Evolutionary conservation across 768 basidiomycete genomes (phyloP).

Genomic region (Agaricus bisporus): DNA sequence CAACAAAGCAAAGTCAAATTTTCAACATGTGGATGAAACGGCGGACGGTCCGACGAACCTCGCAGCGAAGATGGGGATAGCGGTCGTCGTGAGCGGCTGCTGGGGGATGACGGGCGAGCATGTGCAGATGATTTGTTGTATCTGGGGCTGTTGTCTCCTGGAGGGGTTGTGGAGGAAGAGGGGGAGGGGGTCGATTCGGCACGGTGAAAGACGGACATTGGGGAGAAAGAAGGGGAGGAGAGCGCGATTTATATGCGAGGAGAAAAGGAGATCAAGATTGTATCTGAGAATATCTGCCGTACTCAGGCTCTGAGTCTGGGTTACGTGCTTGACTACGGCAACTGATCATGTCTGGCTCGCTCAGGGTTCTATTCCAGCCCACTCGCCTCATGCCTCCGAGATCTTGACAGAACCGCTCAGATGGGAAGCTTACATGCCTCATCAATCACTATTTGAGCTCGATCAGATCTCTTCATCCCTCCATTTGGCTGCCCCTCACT

Average conservation of each 20-base stretch:
- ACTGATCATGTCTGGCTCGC: constrained; percentile 15
- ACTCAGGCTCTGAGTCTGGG: constrained; percentile 8
- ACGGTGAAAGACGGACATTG: constrained; percentile 43
- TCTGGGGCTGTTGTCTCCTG: constrained; percentile 35
- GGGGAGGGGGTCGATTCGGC: constrained; percentile 57
- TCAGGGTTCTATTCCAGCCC: constrained; percentile 19
- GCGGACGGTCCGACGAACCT: constrained; percentile 29
- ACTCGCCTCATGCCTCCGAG: constrained; percentile 17
- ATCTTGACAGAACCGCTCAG: constrained; percentile 35
- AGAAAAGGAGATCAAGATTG: constrained; percentile 9
- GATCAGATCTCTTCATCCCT: constrained; percentile 4
- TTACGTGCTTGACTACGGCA: constrained; percentile 20
- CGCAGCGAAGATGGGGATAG: constrained; percentile 59
- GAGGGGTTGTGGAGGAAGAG: constrained; percentile 37
- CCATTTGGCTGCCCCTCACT: background rate
- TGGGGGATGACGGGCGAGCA: constrained; percentile 27
- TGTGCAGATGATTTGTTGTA: constrained; percentile 22
- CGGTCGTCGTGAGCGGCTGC: constrained; percentile 41
- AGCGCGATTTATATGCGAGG: background rate
- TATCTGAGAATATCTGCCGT: constrained; percentile 12
- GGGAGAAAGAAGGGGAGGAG: constrained; percentile 14
- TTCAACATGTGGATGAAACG: background rate
- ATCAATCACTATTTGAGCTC: constrained; percentile 12
- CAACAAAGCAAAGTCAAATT: background rate
- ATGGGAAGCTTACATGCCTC: constrained; percentile 20